Evolutionary conservation across 306 rosid genomes (phyloP).

Genomic region (Dicorynia guianensis): DNA sequence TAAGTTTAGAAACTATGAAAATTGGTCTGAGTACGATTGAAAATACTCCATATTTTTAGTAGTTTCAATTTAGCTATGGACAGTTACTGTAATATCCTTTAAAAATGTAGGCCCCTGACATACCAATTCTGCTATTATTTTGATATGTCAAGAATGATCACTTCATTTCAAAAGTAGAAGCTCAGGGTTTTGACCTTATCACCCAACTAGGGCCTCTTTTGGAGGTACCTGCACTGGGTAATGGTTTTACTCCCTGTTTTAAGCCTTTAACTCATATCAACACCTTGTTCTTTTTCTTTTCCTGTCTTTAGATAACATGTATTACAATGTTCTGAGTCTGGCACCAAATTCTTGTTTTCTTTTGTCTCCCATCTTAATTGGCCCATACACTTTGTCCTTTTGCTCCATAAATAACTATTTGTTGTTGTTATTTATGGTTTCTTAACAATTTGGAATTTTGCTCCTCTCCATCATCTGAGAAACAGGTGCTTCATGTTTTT

Average conservation of each 20-base stretch:
- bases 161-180: constrained; percentile 22
- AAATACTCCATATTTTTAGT: too few species aligned
- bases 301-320: not conserved
- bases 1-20: too few species aligned
- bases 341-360: constrained; percentile 22
- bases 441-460: constrained; percentile 2
- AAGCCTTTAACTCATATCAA: not conserved
- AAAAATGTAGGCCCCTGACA: not conserved
- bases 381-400: constrained; percentile 8
- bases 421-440: constrained; percentile 4
- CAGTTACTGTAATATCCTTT: not conserved
- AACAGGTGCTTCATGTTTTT: constrained; percentile 19
- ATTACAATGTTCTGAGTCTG: constrained; percentile 9
- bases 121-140: constrained; percentile 13
- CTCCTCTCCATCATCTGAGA: not conserved
- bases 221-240: not conserved
- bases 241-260: not conserved
- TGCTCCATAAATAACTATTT: constrained; percentile 6
- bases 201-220: constrained; percentile 9
- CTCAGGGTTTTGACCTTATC: constrained; percentile 3
- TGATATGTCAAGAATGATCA: constrained; percentile 5
- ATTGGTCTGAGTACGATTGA: too few species aligned
- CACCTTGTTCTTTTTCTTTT: not conserved
- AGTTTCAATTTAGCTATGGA: not conserved
- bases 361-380: constrained; percentile 9